phyloP scores from a whole-genome alignment of 805 yeast species.

The Grigorovia humatica region DNA sequence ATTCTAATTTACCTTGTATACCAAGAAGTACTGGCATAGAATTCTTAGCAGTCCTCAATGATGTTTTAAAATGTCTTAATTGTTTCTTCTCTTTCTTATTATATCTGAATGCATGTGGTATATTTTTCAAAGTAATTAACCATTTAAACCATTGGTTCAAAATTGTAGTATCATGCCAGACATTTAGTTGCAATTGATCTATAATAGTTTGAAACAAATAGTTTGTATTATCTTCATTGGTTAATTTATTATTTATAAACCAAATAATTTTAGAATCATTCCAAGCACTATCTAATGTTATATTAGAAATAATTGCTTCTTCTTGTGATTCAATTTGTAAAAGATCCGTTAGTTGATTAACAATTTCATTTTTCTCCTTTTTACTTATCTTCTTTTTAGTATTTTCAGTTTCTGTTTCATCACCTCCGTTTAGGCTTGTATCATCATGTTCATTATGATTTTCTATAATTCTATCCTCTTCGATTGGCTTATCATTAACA shows the following conservation, averaged over 20 bases:
- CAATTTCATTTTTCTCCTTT: conserved; percentile 22
- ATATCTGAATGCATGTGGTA: conserved; percentile 23
- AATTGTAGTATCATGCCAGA: conserved; percentile 17
- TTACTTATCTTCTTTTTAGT: conserved; percentile 14
- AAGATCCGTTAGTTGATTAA: conserved; percentile 20
- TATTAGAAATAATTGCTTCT: conserved; percentile 19
- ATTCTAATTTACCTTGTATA: conserved; percentile 75
- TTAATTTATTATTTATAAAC: conserved; percentile 30
- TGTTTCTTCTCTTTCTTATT: conserved; percentile 26
- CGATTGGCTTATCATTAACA: background rate
- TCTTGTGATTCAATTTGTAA: conserved; percentile 18
- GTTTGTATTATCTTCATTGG: conserved; percentile 32
- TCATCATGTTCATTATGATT: conserved; percentile 23
- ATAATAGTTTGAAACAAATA: conserved; percentile 39
- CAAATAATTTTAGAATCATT: conserved; percentile 20
- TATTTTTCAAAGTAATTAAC: conserved; percentile 61
- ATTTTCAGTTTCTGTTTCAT: conserved; percentile 15
- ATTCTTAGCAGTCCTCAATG: conserved; percentile 46
- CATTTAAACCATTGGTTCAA: conserved; percentile 66
- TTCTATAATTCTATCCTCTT: conserved; percentile 8
- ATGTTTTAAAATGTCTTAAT: conserved; percentile 46
- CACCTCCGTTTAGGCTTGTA: conserved; percentile 18
- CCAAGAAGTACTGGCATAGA: conserved; percentile 60
- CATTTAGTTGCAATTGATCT: conserved; percentile 33
- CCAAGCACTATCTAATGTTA: conserved; percentile 16